A percentile compares a stretch with the other conserved stretches of the same genome.
These are phyloP conservation scores for Collybia mongolica DNA, from an alignment of 768 basidiomycete genomes.

Conservation along the genomic window DNA sequence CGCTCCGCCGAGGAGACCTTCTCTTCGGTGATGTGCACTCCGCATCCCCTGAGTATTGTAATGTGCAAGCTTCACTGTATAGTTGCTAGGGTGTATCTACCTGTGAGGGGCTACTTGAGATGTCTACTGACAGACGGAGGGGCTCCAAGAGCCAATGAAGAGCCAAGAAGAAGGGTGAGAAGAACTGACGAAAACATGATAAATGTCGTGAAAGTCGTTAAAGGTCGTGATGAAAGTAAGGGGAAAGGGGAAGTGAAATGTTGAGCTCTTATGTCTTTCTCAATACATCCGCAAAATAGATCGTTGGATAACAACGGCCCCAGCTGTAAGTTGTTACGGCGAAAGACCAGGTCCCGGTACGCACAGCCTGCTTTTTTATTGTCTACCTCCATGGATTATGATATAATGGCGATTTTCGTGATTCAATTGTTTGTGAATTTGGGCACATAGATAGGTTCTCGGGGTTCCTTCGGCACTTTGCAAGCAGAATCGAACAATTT, in stretches of 20 bases:
- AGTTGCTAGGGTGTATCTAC: background rate
- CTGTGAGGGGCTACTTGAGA: slow-evolving; percentile 3
- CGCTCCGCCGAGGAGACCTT: slow-evolving; percentile 32
- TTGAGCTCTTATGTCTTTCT: too few species aligned
- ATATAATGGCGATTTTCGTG: too few species aligned
- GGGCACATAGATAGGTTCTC: too few species aligned
- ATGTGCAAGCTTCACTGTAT: background rate
- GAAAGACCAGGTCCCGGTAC: too few species aligned
- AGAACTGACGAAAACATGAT: slow-evolving; percentile 14
- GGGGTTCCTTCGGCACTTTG: too few species aligned
- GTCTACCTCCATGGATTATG: too few species aligned
- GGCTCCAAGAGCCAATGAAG: slow-evolving; percentile 13
- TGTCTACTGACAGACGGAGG: slow-evolving; percentile 10
- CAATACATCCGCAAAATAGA: too few species aligned
- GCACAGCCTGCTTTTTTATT: too few species aligned
- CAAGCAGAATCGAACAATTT: too few species aligned
- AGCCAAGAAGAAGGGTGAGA: slow-evolving; percentile 14
- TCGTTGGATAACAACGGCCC: too few species aligned
- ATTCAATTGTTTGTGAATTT: too few species aligned
- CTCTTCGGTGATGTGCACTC: slow-evolving; percentile 32
- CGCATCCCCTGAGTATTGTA: slow-evolving; percentile 28
- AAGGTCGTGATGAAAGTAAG: slow-evolving; percentile 4
- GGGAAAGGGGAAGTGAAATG: background rate
- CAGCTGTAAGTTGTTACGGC: too few species aligned
- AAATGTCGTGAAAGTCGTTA: slow-evolving; percentile 11